Base-by-base conservation (phyloP, 257 asterid genomes). In the Apocynum venetum region DNA sequence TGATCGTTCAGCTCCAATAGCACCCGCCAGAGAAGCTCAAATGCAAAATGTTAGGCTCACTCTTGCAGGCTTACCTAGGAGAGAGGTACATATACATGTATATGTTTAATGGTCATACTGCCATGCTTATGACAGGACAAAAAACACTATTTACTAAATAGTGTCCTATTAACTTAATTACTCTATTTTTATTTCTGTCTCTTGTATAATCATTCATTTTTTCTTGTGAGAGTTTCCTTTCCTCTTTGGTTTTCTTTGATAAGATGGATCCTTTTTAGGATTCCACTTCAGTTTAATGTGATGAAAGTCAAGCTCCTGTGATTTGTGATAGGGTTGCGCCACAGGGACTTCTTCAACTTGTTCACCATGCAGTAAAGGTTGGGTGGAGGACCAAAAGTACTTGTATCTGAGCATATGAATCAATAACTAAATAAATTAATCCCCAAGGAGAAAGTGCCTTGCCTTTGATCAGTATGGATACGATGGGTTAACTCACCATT, bases 41-140 rank as follows among this genome's bases (percentile, higher is more conserved):
- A 89, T 82, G 84, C 84, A 83, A 81, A 86, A 82, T 80, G 91
- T 92, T 85, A 92, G 87, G 85, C 92, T 92, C 75, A 89, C 91
- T 75, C 97, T 89, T 82, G 97, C 98, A 12, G 98, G 97, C 83
- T 85, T 94, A 79, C 98, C 98, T 49, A 89, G 97, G 84, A 90
- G 98, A 86, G 97, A 94, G 98, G 98, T 94, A 90, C 5, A 19
- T n/a, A 67, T 75, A 40, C 36, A 31, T 55, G 25, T 40, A 44
- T 44, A 51, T 43, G 43, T 65, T 0, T 40, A n/a, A 20, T 57
- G 64, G 11, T 8, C 36, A 6, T 6, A 57, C 11, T 4, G 63
- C 36, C 38, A 6, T 38, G 25, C 46, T 65, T 38, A 65, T 41
- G 6, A n/a, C 71, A 6, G 67, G 51, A 66, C 44, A 63, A 12